Evolutionary conservation across 305 asterid genomes (phyloP).

Genomic region (Petunia hybrid): DNA sequence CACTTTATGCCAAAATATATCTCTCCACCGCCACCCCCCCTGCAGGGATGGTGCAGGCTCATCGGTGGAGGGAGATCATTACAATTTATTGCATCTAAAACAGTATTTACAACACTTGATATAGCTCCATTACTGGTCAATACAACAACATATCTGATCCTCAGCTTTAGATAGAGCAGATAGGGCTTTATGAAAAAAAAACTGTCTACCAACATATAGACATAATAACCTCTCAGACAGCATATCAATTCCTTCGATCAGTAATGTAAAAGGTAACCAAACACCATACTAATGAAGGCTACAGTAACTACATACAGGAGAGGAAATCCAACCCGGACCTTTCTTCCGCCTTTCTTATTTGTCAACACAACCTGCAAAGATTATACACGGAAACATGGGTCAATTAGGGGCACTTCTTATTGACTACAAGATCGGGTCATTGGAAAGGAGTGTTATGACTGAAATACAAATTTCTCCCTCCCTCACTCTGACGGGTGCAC

Average conservation of each 20-base stretch:
- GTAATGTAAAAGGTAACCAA: conserved; percentile 58
- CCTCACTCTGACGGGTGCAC: neutral
- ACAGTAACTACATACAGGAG: conserved; percentile 80
- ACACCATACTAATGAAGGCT: conserved; percentile 63
- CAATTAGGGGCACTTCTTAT: neutral
- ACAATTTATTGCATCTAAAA: conserved; percentile 21
- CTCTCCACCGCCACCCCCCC: conserved; percentile 16
- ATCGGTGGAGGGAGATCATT: conserved; percentile 22
- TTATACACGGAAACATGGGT: neutral
- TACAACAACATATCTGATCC: conserved; percentile 31
- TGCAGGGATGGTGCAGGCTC: conserved; percentile 20
- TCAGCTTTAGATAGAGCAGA: conserved; percentile 3
- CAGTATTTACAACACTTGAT: conserved; percentile 25
- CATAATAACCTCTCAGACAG: neutral
- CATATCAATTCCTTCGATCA: conserved; percentile 22
- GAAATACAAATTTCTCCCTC: conserved; percentile 11
- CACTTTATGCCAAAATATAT: neutral
- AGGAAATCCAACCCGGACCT: conserved; percentile 74
- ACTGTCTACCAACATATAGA: neutral
- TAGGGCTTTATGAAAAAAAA: conserved; percentile 17
- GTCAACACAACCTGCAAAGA: conserved; percentile 55
- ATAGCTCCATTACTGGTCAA: conserved; percentile 18
- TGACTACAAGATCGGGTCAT: conserved; percentile 2
- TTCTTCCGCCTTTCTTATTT: conserved; percentile 51
- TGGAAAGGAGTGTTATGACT: neutral